Conservation (phyloP, 164 flowering plant genomes). For the Annona squamosa region DNA sequence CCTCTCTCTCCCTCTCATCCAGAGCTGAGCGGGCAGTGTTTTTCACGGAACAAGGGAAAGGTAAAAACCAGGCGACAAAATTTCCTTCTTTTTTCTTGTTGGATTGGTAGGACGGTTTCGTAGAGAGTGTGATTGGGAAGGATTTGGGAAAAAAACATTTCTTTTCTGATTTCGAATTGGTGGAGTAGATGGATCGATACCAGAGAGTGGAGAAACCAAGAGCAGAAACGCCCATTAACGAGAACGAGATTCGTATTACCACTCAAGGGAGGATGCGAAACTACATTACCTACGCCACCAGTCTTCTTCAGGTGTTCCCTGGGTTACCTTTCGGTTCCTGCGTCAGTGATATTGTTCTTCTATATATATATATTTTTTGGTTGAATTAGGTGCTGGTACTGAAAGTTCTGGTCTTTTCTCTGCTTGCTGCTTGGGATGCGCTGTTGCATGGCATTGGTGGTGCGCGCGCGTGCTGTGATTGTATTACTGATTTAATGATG, state of each 20-base stretch:
- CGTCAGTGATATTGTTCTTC: background rate
- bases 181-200: slow-evolving; percentile 27
- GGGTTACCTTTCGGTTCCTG: background rate
- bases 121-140: too few relatives aligned
- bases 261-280: slow-evolving; percentile 29
- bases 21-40: background rate
- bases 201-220: slow-evolving; percentile 32
- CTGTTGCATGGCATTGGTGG: background rate
- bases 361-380: background rate
- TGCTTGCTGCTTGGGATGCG: background rate
- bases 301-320: slow-evolving; percentile 18
- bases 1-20: background rate
- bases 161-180: too few relatives aligned
- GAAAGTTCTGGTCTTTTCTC: background rate
- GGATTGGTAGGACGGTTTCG: too few relatives aligned
- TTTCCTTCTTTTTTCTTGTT: too few relatives aligned
- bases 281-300: slow-evolving; percentile 29
- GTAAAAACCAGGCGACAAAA: background rate
- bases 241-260: slow-evolving; percentile 31
- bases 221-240: slow-evolving; percentile 25
- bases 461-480: background rate
- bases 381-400: background rate
- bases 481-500: background rate
- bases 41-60: background rate
- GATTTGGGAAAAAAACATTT: too few relatives aligned